Base-by-base conservation (phyloP, 2,329 filamentous ascomycete species). In the Xylariales sp. region DNA sequence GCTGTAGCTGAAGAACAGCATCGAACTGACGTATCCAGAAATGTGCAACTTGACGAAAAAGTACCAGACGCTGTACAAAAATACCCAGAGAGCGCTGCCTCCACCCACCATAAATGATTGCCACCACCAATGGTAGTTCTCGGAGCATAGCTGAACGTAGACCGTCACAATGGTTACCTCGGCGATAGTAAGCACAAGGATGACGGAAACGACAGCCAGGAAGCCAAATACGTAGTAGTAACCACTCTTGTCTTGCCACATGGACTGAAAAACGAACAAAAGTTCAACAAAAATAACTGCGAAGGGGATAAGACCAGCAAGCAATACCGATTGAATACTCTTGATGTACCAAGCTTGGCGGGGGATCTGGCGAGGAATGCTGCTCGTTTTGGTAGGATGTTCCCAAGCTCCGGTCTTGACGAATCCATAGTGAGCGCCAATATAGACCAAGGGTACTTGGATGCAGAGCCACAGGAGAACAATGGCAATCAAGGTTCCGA, bases 81-180 rank as follows among this genome's bases (percentile, higher is more conserved):
- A 93, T 25, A 95, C 78, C 87, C 88, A 95, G 43, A 88, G 60
- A 6, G 84, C 78, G 49, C 82, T 88, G 49, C 82, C 79, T 33
- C 83, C 84, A 30, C 88, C 88, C 7, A 89, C 77, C 33, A 87
- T 63, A 66, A 95, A 93, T 36, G 84, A 88, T 59, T 87, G 85
- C 88, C 88, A 94, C 86, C 86, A 93, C 88, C 88, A 95, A 58
- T 88, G 77, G 62, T 93, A 84, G 60, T 94, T 89, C 73, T 94
- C 88, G 2, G 79, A 73, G 63, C 87, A 91, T 14, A 95, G 76
- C 63, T 88, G 84, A 33, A 86, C 76, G 61, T 95, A 94, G 13
- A 88, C 84, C 2, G 82, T 81, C 41, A 94, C 87, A 16, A 95
- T 78, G 1, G 86, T 90, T 36, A 90, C 86, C 64, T 93, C 86